Percentiles rank a stretch among this genome's conserved stretches.
phyloP scores from a whole-genome alignment of 352 stramenopile species.

The Globisporangium spinosum region DNA sequence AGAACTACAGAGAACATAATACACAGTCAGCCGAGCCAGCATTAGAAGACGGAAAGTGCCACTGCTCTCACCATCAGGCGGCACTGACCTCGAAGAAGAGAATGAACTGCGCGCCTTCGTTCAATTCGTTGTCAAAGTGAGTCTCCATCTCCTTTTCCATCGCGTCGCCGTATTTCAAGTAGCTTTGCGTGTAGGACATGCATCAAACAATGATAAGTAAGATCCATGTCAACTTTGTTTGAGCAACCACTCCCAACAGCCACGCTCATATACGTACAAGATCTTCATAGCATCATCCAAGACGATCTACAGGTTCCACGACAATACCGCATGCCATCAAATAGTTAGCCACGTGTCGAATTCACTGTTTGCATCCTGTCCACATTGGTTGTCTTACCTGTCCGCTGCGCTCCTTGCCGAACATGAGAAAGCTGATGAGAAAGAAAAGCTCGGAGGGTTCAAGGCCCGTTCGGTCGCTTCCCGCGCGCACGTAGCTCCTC shows the following conservation, averaged over 20 bases:
- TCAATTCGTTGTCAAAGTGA: conserved; percentile 61
- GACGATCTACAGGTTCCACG: conserved; percentile 38
- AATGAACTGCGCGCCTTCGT: conserved; percentile 61
- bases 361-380: neutral
- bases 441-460: conserved; percentile 78
- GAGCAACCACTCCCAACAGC: neutral
- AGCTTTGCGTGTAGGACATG: conserved; percentile 25
- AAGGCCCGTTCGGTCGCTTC: conserved; percentile 57
- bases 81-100: conserved; percentile 48
- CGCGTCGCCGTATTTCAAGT: conserved; percentile 69
- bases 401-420: conserved; percentile 66
- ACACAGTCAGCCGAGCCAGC: no score
- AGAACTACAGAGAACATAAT: conserved; percentile 33
- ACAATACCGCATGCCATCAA: neutral
- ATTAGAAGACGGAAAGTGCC: no score
- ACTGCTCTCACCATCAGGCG: neutral
- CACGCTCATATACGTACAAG: conserved; percentile 33
- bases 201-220: neutral
- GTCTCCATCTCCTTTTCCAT: conserved; percentile 81
- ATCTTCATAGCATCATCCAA: conserved; percentile 80
- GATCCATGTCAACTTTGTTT: neutral
- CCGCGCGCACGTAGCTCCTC: conserved; percentile 60
- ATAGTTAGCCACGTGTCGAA: neutral
- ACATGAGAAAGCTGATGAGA: conserved; percentile 84
- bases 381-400: conserved; percentile 8